Percentiles rank a stretch among this genome's conserved stretches.
Evolutionary conservation across 345 rosid genomes (phyloP).

Genomic region (Populus deltoides): DNA sequence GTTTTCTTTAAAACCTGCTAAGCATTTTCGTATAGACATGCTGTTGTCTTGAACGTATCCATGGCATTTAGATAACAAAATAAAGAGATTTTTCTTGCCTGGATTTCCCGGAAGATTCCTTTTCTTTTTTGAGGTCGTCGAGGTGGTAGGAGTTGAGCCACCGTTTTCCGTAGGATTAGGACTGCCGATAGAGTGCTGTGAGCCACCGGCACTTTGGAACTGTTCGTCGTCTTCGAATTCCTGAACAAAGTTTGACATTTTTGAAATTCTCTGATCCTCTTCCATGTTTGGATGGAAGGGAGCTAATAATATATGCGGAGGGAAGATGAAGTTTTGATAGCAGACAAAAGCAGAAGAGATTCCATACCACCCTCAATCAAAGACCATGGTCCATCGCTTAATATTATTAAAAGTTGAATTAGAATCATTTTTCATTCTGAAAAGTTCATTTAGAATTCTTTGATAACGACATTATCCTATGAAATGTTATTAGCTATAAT

Average conservation of each 20-base stretch:
- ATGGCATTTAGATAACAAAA: neutral
- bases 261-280: slow-evolving; percentile 7
- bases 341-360: slow-evolving; percentile 42
- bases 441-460: slow-evolving; percentile 24
- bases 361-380: slow-evolving; percentile 23
- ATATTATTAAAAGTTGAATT: slow-evolving; percentile 12
- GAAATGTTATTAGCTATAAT: slow-evolving; percentile 6
- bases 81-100: slow-evolving; percentile 30
- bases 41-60: too few species aligned
- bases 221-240: slow-evolving; percentile 49
- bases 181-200: slow-evolving; percentile 43
- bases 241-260: slow-evolving; percentile 46
- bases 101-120: slow-evolving; percentile 61
- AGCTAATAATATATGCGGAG: slow-evolving; percentile 26
- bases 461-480: slow-evolving; percentile 22
- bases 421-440: too few species aligned
- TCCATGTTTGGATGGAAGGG: slow-evolving; percentile 9
- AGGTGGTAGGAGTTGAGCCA: slow-evolving; percentile 25
- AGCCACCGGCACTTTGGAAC: slow-evolving; percentile 33
- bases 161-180: slow-evolving; percentile 31
- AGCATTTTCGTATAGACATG: too few species aligned
- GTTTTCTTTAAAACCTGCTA: too few species aligned
- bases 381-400: slow-evolving; percentile 24
- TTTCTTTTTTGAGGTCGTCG: slow-evolving; percentile 37
- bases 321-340: slow-evolving; percentile 13